Base-by-base conservation (phyloP, 2,329 filamentous ascomycete species). In the Podosphaera fusca region DNA sequence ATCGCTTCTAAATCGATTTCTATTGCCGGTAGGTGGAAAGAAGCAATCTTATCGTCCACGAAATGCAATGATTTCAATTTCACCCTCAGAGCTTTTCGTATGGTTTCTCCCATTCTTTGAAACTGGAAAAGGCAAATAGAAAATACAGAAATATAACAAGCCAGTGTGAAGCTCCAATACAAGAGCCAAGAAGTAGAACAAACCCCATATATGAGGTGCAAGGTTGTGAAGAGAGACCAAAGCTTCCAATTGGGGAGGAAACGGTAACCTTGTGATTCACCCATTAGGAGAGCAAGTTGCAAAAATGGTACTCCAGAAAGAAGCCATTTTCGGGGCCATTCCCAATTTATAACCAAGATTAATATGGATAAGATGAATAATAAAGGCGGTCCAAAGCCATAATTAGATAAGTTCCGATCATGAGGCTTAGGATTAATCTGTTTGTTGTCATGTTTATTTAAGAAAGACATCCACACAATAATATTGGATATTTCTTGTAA, bases 1-100 rank as follows among this genome's bases (percentile, higher is more conserved):
- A 74, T 70, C 12, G 76, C 73, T 33, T 75, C 73, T 0, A 71
- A 74, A 60, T 78, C 75, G 49, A 78, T 76, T 61, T 77, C 75
- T 56, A 78, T 63, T 1, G 74, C 75, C 0, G 75, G 64, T 2
- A 68, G 61, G 55, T 67, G 59, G 57, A 68, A 68, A 50, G 66
- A 64, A 56, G 73, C 73, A 57, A 78, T 69, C 58, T 72, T 72
- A 58, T 77, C 74, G 52, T 72, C 71, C 59, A 74, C 72, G 61
- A 77, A 76, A 58, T 75, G 72, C 30, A 74, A 61, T 42, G 72
- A 66, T 51, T 70, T 60, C 47, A 66, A 52, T 3, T 63, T 8
- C 12, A 35, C 63, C 34, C 72, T 65, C 8, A 75, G 63, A 30
- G 63, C 64, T 21, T 66, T 67, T 52, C 71, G 64, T 0, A 58